A percentile compares a stretch with the other conserved stretches of the same genome.
phyloP scores from a whole-genome alignment of 2,329 filamentous ascomycete genomes.

The Thermoascus crustaceus region DNA sequence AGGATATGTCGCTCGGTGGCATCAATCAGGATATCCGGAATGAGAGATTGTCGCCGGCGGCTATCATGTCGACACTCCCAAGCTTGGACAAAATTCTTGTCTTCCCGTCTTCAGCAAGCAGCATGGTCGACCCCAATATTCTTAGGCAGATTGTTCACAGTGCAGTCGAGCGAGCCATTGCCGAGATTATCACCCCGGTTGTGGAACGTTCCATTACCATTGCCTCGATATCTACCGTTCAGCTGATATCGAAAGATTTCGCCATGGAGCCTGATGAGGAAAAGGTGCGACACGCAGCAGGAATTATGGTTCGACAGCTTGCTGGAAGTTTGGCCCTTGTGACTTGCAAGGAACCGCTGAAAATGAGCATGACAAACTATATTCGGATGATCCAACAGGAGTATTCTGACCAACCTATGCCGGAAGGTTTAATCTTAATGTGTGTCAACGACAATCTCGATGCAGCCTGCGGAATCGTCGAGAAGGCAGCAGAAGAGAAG shows the following conservation, averaged over 20 bases:
- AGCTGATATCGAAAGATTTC: slow-evolving; percentile 95
- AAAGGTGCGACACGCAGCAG: slow-evolving; percentile 73
- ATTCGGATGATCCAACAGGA: slow-evolving; percentile 73
- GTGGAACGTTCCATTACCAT: slow-evolving; percentile 97
- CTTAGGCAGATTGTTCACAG: slow-evolving; percentile 67
- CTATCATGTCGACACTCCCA: slow-evolving; percentile 71
- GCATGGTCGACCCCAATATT: slow-evolving; percentile 63
- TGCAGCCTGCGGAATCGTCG: slow-evolving; percentile 83
- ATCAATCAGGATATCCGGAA: slow-evolving; percentile 60
- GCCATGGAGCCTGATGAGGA: slow-evolving; percentile 86
- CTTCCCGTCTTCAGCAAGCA: slow-evolving; percentile 69
- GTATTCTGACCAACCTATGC: slow-evolving; percentile 61
- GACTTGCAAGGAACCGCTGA: slow-evolving; percentile 94
- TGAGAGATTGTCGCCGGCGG: slow-evolving; percentile 66
- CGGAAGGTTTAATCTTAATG: slow-evolving; percentile 94
- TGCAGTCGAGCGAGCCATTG: slow-evolving; percentile 80
- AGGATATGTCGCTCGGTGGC: slow-evolving; percentile 69
- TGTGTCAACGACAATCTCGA: slow-evolving; percentile 98
- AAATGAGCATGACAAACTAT: slow-evolving; percentile 96
- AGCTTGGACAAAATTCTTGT: slow-evolving; percentile 72
- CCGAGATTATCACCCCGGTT: slow-evolving; percentile 94
- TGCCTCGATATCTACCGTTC: slow-evolving; percentile 89
- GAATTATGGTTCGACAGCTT: slow-evolving; percentile 90
- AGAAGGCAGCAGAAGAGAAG: slow-evolving; percentile 89
- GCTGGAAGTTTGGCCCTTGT: slow-evolving; percentile 90